Conservation (phyloP, 139 green algal genomes). For the Chlorella sp. region DNA sequence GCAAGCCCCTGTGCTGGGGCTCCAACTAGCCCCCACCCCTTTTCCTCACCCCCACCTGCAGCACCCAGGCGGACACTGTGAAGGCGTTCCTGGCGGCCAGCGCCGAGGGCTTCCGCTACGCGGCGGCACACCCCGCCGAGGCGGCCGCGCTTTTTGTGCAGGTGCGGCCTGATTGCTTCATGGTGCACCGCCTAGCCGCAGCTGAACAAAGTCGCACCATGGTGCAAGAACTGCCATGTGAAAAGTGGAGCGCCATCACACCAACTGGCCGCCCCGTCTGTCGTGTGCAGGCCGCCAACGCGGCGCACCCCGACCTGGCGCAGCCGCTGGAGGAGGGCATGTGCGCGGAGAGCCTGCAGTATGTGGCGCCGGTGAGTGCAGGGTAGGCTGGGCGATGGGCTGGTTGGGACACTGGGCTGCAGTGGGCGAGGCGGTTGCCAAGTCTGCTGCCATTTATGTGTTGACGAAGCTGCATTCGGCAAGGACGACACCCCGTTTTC, state of each 20-base stretch:
- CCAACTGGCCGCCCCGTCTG: background rate
- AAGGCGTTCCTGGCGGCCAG: slow-evolving; percentile 67
- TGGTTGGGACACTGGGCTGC: background rate
- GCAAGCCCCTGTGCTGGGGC: background rate
- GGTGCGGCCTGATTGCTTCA: background rate
- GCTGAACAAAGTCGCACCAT: background rate
- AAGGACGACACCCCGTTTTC: too few species aligned
- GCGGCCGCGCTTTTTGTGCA: slow-evolving; percentile 50
- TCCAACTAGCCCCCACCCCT: background rate
- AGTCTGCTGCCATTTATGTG: too few species aligned
- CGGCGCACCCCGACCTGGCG: slow-evolving; percentile 39
- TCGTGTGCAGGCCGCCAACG: background rate
- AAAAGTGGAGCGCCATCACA: too few species aligned
- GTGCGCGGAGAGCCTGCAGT: slow-evolving; percentile 32
- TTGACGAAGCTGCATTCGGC: too few species aligned
- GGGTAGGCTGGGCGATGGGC: slow-evolving; percentile 4
- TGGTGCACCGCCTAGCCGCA: too few species aligned
- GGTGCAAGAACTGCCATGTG: slow-evolving; percentile 10
- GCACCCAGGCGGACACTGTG: slow-evolving; percentile 44
- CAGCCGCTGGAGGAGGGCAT: slow-evolving; percentile 53
- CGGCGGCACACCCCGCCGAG: slow-evolving; percentile 59
- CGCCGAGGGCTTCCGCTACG: slow-evolving; percentile 64
- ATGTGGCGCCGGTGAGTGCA: background rate
- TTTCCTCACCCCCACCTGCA: slow-evolving; percentile 10
- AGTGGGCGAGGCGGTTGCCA: too few species aligned